These are phyloP conservation scores for Didymella arachidicola DNA, from an alignment of 2,329 filamentous ascomycete species.

Conservation along the genomic window DNA sequence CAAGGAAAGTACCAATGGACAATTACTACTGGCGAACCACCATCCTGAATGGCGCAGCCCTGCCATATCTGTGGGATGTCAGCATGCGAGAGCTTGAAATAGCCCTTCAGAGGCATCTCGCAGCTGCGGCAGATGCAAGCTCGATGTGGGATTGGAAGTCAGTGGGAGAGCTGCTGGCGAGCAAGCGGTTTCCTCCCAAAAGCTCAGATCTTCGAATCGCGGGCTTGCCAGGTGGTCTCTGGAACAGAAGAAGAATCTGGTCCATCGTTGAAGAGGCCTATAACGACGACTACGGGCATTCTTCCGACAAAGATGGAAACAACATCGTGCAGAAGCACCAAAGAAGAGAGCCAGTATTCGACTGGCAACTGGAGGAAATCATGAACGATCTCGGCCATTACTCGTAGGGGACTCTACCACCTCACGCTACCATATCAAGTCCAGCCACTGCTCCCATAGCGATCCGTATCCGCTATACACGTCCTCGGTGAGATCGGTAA, in stretches of 20 bases:
- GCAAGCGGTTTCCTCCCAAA: conserved; percentile 23
- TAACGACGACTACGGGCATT: background rate
- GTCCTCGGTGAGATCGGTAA: conserved; percentile 31
- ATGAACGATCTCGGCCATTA: conserved; percentile 20
- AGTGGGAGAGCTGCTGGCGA: conserved; percentile 27
- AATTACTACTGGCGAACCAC: conserved; percentile 38
- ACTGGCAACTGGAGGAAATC: conserved; percentile 19
- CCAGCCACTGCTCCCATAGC: conserved; percentile 33
- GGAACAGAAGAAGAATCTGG: conserved; percentile 42
- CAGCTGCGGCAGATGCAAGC: conserved; percentile 3
- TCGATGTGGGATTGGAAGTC: conserved; percentile 29
- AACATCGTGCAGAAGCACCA: background rate
- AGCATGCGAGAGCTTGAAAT: conserved; percentile 23
- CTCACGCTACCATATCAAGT: conserved; percentile 19
- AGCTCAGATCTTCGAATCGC: conserved; percentile 21
- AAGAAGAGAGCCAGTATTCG: conserved; percentile 11
- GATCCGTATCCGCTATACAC: conserved; percentile 30
- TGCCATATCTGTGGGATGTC: conserved; percentile 40
- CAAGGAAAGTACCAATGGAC: conserved; percentile 30
- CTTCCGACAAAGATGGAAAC: background rate
- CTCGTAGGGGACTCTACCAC: background rate
- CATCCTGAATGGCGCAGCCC: conserved; percentile 29
- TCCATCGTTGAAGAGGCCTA: conserved; percentile 30
- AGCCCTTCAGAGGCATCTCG: conserved; percentile 2
- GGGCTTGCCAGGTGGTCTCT: conserved; percentile 30